These are phyloP conservation scores for Cnidoscolus chayamansa DNA, from an alignment of 441 rosid genomes.

Conservation along the genomic window DNA sequence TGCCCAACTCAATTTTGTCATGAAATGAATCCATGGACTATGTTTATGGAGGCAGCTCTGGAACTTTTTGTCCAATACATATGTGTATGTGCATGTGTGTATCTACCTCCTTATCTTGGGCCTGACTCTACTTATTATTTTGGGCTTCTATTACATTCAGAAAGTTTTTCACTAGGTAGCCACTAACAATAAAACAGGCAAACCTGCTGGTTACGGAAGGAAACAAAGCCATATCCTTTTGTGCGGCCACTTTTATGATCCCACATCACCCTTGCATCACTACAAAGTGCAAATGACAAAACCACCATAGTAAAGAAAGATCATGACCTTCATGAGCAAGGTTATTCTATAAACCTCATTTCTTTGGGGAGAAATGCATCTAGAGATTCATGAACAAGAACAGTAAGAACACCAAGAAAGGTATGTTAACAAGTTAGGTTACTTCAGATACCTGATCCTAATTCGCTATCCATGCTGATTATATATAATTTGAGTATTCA, in stretches of 20 bases:
- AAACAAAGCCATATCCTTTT: constrained; percentile 87
- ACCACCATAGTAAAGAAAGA: background rate
- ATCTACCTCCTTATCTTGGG: background rate
- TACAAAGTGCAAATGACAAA: constrained; percentile 24
- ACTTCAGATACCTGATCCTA: background rate
- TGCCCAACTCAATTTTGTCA: background rate
- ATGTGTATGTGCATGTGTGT: background rate
- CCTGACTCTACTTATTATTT: background rate
- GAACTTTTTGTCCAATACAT: background rate
- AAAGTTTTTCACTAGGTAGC: background rate
- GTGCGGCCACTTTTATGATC: constrained; percentile 92
- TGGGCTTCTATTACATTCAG: background rate
- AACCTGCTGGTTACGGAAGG: constrained; percentile 83
- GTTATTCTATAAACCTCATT: background rate
- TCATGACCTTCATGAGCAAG: background rate
- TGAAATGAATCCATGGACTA: background rate
- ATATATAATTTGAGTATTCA: background rate
- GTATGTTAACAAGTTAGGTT: background rate
- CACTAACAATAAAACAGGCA: background rate
- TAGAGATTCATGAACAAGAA: background rate
- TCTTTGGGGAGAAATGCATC: background rate
- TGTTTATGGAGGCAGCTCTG: background rate
- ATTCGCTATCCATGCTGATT: background rate
- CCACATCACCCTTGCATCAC: constrained; percentile 96
- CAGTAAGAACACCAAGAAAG: background rate